These are phyloP conservation scores for Morella rubra DNA, from an alignment of 306 rosid genomes.

Conservation along the genomic window DNA sequence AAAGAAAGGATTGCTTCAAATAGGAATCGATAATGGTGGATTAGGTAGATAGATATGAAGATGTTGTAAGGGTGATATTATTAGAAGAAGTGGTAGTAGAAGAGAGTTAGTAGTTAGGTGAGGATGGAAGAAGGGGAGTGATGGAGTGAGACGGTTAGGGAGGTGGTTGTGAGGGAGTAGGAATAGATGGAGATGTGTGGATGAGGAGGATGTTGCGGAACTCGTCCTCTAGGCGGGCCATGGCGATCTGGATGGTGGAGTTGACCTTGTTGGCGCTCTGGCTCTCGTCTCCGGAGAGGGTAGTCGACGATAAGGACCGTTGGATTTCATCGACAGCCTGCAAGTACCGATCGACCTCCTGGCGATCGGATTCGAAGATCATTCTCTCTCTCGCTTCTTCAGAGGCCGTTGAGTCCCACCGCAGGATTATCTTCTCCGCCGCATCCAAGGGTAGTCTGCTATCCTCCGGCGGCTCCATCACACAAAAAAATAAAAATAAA, in stretches of 20 bases:
- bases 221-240: conserved; percentile 97
- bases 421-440: conserved; percentile 77
- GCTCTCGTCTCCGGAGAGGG: conserved; percentile 52
- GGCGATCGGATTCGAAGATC: conserved; percentile 80
- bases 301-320: conserved; percentile 58
- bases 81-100: too few species aligned
- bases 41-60: too few species aligned
- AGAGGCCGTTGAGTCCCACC: conserved; percentile 95
- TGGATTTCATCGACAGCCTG: conserved; percentile 94
- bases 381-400: conserved; percentile 76
- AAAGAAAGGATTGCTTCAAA: too few species aligned
- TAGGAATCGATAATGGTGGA: too few species aligned
- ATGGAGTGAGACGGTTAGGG: too few species aligned
- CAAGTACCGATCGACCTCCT: conserved; percentile 73
- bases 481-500: background rate
- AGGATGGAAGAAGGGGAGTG: too few species aligned
- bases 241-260: conserved; percentile 92
- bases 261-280: conserved; percentile 55
- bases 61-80: too few species aligned
- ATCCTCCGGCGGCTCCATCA: conserved; percentile 52
- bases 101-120: too few species aligned
- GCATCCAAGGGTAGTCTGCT: conserved; percentile 36
- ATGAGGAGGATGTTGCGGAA: conserved; percentile 78
- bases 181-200: conserved; percentile 71
- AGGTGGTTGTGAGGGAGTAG: conserved; percentile 30